Percentiles rank a stretch among this genome's conserved stretches.
phyloP scores from a whole-genome alignment of 371 early-diverging fungal genomes.

The Blastocladiella emersonii region DNA sequence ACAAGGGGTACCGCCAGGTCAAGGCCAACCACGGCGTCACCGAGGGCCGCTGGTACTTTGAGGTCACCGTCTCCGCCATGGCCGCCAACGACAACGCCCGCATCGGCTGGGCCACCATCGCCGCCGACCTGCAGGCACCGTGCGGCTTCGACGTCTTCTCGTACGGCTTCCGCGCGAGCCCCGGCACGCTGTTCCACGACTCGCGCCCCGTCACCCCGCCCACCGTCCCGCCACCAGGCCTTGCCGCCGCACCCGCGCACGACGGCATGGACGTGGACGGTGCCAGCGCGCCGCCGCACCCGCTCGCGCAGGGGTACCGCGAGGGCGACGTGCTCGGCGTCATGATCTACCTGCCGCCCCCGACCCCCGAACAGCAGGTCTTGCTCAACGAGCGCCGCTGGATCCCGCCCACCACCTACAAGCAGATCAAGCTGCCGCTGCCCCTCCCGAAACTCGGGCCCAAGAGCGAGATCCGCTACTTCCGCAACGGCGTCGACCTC shows the following conservation, averaged over 20 bases:
- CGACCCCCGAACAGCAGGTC: conserved; percentile 19
- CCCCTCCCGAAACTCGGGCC: conserved; percentile 18
- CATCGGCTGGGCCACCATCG: conserved; percentile 57
- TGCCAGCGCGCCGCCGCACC: no score
- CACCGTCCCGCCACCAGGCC: background rate
- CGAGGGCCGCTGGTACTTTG: conserved; percentile 57
- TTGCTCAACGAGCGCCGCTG: conserved; percentile 23
- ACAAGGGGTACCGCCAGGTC: conserved; percentile 47
- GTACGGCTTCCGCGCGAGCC: conserved; percentile 41
- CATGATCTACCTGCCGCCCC: conserved; percentile 37
- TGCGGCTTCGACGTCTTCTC: conserved; percentile 54
- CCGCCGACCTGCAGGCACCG: conserved; percentile 54
- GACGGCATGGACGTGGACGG: no score
- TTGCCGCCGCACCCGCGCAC: no score
- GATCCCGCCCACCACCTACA: conserved; percentile 7
- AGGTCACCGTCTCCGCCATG: conserved; percentile 21
- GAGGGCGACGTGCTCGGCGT: conserved; percentile 46
- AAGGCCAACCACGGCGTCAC: conserved; percentile 58
- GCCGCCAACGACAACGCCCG: conserved; percentile 26
- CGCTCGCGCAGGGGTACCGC: no score
- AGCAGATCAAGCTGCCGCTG: conserved; percentile 14
- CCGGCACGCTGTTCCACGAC: conserved; percentile 44
- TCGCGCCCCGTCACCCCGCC: conserved; percentile 16
- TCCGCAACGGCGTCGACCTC: conserved; percentile 39
- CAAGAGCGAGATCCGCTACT: conserved; percentile 39